Evolutionary conservation across 129 eudicot species (phyloP).

Genomic region (Ambrosia trifida): DNA sequence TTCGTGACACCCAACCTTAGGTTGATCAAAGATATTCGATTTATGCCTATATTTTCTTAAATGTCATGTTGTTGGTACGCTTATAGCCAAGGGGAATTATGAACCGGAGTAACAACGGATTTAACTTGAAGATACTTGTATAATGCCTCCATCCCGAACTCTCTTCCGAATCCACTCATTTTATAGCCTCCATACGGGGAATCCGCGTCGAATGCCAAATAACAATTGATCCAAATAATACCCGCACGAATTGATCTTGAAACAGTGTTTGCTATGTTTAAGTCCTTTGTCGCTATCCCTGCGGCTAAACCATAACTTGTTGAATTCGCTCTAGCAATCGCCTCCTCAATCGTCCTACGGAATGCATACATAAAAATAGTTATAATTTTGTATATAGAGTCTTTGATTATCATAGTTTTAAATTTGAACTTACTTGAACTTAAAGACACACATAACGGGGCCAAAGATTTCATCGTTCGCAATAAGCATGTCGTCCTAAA

Average conservation of each 20-base stretch:
- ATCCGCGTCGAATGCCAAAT: slow-evolving; percentile 53
- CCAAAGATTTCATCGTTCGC: slow-evolving; percentile 92
- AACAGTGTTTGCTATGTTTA: slow-evolving; percentile 80
- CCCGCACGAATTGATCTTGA: slow-evolving; percentile 90
- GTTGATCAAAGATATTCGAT: background rate
- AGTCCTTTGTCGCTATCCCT: slow-evolving; percentile 70
- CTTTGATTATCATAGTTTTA: background rate
- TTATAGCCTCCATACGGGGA: slow-evolving; percentile 80
- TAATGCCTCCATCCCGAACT: slow-evolving; percentile 64
- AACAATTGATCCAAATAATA: slow-evolving; percentile 77
- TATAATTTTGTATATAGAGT: background rate
- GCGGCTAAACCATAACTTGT: slow-evolving; percentile 85
- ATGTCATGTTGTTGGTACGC: background rate
- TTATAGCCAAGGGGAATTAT: slow-evolving; percentile 78
- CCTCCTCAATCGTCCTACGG: slow-evolving; percentile 80
- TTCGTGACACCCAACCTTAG: no score
- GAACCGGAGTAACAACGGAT: slow-evolving; percentile 69
- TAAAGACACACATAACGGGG: slow-evolving; percentile 74
- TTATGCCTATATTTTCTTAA: background rate
- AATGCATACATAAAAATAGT: background rate
- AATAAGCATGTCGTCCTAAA: slow-evolving; percentile 78
- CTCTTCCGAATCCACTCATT: slow-evolving; percentile 83
- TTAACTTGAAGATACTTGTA: slow-evolving; percentile 70
- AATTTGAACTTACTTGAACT: slow-evolving; percentile 68
- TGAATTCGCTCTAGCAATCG: slow-evolving; percentile 69